A percentile compares a stretch with the other conserved stretches of the same genome.
These are phyloP conservation scores for Turritis glabra DNA, from an alignment of 345 rosid species.

Conservation along the genomic window DNA sequence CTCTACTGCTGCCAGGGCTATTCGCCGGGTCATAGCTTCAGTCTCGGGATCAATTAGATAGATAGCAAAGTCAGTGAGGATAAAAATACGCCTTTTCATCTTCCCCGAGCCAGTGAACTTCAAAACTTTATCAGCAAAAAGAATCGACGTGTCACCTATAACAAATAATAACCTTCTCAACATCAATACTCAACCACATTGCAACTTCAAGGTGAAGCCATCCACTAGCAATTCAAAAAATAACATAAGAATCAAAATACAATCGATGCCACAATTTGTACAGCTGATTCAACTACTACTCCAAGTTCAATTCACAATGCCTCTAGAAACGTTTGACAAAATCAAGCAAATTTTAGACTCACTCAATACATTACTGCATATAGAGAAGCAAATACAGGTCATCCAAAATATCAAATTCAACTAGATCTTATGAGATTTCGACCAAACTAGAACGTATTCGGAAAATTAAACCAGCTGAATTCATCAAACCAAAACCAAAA, in stretches of 20 bases:
- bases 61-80: constrained; percentile 73
- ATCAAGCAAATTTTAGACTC: neutral
- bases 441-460: neutral
- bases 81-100: constrained; percentile 74
- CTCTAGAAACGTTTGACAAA: neutral
- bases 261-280: neutral
- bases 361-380: neutral
- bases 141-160: constrained; percentile 70
- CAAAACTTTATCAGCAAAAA: constrained; percentile 89
- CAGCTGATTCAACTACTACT: neutral
- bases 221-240: neutral
- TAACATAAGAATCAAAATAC: neutral
- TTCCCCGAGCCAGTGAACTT: constrained; percentile 87
- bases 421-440: neutral
- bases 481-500: neutral
- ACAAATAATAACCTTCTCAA: neutral
- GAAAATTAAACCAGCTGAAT: neutral
- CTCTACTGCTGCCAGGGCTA: constrained; percentile 81
- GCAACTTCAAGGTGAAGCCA: neutral
- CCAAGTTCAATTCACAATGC: neutral
- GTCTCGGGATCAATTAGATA: constrained; percentile 82
- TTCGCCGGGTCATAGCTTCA: constrained; percentile 73
- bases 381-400: neutral
- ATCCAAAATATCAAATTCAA: neutral
- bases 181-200: neutral